Percentiles rank a stretch among this genome's conserved stretches.
Evolutionary conservation across 805 yeast species (phyloP).

Genomic region (Debaryomyces castellii): DNA sequence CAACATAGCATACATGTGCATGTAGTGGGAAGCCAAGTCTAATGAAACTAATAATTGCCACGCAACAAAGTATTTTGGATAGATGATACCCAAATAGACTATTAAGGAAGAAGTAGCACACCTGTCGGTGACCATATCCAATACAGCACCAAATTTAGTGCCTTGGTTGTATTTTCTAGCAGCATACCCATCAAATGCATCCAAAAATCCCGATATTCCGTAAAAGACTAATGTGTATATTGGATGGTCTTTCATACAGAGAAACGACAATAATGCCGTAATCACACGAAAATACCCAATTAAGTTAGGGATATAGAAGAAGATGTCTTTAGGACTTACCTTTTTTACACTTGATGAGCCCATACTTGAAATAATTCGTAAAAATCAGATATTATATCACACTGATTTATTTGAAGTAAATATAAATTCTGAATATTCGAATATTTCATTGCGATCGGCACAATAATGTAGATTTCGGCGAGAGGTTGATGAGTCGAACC

Average conservation of each 20-base stretch:
- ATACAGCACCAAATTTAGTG: constrained; percentile 90
- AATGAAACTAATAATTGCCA: constrained; percentile 86
- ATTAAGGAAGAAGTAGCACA: constrained; percentile 94
- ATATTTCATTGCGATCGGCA: constrained; percentile 1
- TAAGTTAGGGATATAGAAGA: constrained; percentile 83
- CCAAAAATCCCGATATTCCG: constrained; percentile 85
- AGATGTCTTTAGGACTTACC: constrained; percentile 52
- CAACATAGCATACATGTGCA: constrained; percentile 97
- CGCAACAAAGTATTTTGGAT: constrained; percentile 64
- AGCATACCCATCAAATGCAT: constrained; percentile 95
- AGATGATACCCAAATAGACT: constrained; percentile 77
- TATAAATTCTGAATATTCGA: not conserved
- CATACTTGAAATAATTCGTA: not conserved
- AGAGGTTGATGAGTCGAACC: not conserved
- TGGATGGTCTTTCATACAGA: constrained; percentile 84
- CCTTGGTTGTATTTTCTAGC: constrained; percentile 89
- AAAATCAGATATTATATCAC: not conserved
- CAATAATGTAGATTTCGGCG: not conserved
- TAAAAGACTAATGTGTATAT: constrained; percentile 72
- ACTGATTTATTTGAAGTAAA: not conserved
- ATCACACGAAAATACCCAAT: constrained; percentile 87
- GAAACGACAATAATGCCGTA: constrained; percentile 77
- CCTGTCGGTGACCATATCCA: constrained; percentile 98
- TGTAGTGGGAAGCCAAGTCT: constrained; percentile 90
- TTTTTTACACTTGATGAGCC: not conserved